Percentiles rank a stretch among this genome's conserved stretches.
phyloP scores from a whole-genome alignment of 1,139 yeast genomes.

The Geotrichum phurueaensis region DNA sequence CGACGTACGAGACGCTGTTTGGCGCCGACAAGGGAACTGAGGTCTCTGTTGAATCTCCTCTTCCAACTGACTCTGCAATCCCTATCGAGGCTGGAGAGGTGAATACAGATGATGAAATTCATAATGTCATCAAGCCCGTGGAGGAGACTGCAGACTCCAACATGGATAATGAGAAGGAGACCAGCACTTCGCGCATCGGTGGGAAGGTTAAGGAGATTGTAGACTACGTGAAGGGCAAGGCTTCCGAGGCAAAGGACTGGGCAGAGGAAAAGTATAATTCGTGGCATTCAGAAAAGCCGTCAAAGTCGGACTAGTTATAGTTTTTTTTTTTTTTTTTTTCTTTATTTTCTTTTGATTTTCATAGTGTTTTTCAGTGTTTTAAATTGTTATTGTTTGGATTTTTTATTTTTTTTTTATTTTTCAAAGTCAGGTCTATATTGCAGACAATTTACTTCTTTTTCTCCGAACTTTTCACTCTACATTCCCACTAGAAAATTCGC shows the following conservation, averaged over 20 bases:
- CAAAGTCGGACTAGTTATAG: background rate
- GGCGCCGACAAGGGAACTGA: slow-evolving; percentile 4
- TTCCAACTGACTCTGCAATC: slow-evolving; percentile 4
- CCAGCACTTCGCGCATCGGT: background rate
- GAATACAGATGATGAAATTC: background rate
- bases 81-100: background rate
- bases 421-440: background rate
- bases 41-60: slow-evolving; percentile 6
- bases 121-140: background rate
- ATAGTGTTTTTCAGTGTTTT: background rate
- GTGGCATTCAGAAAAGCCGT: background rate
- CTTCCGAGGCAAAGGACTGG: slow-evolving; percentile 13
- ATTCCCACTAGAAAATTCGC: background rate
- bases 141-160: background rate
- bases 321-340: background rate
- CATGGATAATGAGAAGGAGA: slow-evolving; percentile 12
- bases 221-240: slow-evolving; percentile 21
- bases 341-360: background rate
- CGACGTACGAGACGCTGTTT: slow-evolving; percentile 33
- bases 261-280: slow-evolving; percentile 10
- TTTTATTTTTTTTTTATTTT: background rate
- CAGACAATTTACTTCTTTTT: background rate
- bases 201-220: slow-evolving; percentile 16
- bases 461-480: background rate
- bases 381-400: background rate